A percentile compares a stretch with the other conserved stretches of the same genome.
Evolutionary conservation across 768 basidiomycete species (phyloP).

Genomic region (Agrocybe praecox): DNA sequence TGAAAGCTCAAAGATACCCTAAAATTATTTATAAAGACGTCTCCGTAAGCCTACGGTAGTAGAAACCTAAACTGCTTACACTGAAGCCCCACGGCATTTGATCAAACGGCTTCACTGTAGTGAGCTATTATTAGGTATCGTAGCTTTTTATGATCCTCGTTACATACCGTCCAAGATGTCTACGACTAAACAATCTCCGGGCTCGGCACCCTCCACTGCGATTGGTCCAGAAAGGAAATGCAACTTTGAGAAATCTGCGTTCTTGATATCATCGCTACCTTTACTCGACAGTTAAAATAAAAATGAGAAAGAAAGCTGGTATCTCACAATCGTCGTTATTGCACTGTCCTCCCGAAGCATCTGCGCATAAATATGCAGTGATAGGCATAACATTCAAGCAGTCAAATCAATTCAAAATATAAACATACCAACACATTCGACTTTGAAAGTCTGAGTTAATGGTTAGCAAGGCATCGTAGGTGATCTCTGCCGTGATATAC

Average conservation of each 20-base stretch:
- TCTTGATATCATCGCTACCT: constrained; percentile 70
- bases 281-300: too few relatives aligned
- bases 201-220: constrained; percentile 73
- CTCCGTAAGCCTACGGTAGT: too few relatives aligned
- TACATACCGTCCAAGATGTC: constrained; percentile 75
- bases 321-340: background rate
- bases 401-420: too few relatives aligned
- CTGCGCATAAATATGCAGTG: too few relatives aligned
- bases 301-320: too few relatives aligned
- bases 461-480: too few relatives aligned
- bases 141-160: too few relatives aligned
- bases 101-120: constrained; percentile 63
- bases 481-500: too few relatives aligned
- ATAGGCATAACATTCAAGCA: too few relatives aligned
- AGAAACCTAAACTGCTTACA: background rate
- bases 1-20: constrained; percentile 76
- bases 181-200: constrained; percentile 78
- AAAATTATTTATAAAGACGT: too few relatives aligned
- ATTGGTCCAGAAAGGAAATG: constrained; percentile 82
- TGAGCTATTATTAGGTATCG: background rate
- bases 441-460: constrained; percentile 58
- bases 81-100: constrained; percentile 69
- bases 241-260: constrained; percentile 64
- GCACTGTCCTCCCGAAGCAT: background rate
- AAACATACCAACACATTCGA: constrained; percentile 64